Evolutionary conservation across 2,329 filamentous ascomycete genomes (phyloP), one percentile per base, ranked within the genome.

Genomic region (Claviceps sp.): DNA sequence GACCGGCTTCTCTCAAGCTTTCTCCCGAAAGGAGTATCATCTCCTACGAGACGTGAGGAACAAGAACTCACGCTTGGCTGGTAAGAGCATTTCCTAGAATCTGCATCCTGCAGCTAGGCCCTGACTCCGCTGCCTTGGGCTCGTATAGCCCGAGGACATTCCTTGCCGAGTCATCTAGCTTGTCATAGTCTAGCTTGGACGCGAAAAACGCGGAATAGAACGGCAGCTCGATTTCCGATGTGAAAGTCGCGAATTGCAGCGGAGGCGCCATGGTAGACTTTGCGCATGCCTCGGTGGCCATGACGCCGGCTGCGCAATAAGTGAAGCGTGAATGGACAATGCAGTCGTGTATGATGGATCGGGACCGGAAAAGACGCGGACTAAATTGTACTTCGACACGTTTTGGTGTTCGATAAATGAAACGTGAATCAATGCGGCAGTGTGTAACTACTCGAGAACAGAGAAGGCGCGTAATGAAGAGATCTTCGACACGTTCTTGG

Each of bases 181-280:
- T 95, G 72, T 96, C 93, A 77, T 95, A 85, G 67, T 97, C 89
- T 65, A 98, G 89, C 71, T 98, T 98, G 58, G 85, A 86, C 5
- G 85, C 82, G 54, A 94, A 93, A n/a, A 98, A 80, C 5, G 89
- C 84, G 46, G 87, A 85, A 66, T 96, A 98, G 70, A 98, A 98
- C 45, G 89, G 88, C 44, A 97, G 77, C 66, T 98, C 93, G 64
- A 97, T 89, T 70, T 96, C 89, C 48, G 91, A 95, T 42, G 84
- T 81, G 74, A 95, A 97, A 1, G 91, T 85, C 55, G 89, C 88
- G 69, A 90, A 98, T 72, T 79, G 77, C 50, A 81, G 67, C 22
- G 68, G 67, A 34, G 69, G 61, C 50, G 78, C 62, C 71, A 81
- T 84, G 68, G 63, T 75, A 49, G 56, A 53, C 2, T n/a, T 45